Conservation (phyloP, 352 stramenopile genomes). For the Pythium folliculosum region DNA sequence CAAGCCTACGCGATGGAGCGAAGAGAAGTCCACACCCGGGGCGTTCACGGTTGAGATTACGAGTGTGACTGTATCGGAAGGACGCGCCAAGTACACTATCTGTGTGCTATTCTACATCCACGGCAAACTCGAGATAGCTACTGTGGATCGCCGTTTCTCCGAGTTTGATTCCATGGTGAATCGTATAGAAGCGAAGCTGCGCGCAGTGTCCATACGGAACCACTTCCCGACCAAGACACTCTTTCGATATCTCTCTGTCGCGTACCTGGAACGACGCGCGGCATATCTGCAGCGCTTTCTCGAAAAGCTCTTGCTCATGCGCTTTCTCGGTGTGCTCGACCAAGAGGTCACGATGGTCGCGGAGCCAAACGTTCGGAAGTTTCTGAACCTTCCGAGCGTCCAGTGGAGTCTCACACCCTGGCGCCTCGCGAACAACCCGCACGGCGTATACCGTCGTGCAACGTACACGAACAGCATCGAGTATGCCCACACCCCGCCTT, state of each 20-base stretch:
- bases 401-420: constrained; percentile 71
- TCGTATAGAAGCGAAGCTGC: constrained; percentile 58
- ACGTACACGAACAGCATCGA: not conserved
- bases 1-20: constrained; percentile 48
- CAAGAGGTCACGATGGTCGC: constrained; percentile 68
- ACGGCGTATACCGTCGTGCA: not conserved
- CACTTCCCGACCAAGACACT: constrained; percentile 76
- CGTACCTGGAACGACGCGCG: constrained; percentile 63
- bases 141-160: constrained; percentile 63
- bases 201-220: constrained; percentile 43
- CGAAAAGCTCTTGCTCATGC: constrained; percentile 51
- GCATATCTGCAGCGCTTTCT: constrained; percentile 67
- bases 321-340: constrained; percentile 66
- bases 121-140: constrained; percentile 42
- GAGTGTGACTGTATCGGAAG: constrained; percentile 47
- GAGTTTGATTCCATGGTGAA: constrained; percentile 67
- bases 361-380: constrained; percentile 63
- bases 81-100: constrained; percentile 58
- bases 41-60: constrained; percentile 77
- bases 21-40: constrained; percentile 44
- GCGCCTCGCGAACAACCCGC: constrained; percentile 14
- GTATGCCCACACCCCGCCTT: constrained; percentile 2
- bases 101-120: constrained; percentile 58
- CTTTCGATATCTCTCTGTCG: constrained; percentile 54
- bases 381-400: constrained; percentile 66